Base-by-base conservation (phyloP, 78 protist genomes). In the Anaeramoeba flamelloides region DNA sequence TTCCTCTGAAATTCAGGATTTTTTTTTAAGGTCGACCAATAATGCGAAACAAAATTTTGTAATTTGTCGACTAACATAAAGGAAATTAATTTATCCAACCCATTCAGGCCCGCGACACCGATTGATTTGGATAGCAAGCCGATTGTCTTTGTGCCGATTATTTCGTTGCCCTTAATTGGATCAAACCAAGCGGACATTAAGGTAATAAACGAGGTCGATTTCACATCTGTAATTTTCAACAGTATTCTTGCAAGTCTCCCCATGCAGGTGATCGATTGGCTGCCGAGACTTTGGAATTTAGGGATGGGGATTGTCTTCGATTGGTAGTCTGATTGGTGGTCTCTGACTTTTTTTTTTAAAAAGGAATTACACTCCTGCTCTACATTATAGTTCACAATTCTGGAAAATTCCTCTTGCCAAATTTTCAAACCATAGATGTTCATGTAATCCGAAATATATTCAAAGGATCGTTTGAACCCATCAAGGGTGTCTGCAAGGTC, bases 381-480 rank as follows among this genome's bases (percentile, higher is more conserved):
- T n/a, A 94, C 94, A 81, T 90, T 86, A 85, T 81, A 92, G 78
- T 91, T 87, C 74, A 94, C 81, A 75, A 94, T 88, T 65, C 96
- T 76, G 3, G 91, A 83, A 38, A 94, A 88, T 65, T 94, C 98
- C 36, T 94, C 97, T 81, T 89, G 95, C 97, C 97, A 94, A 40
- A 94, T 83, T 38, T 79, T 37, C 31, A 94, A 78, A 30, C 95
- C 97, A 81, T 88, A 86, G 37, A 94, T 86, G 74, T 86, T 85
- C 32, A 94, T 89, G 84, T 94, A 94, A 87, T 93, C 97, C 80
- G 89, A 91, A 74, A 90, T 84, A 65, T 87, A 92, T 86, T 90
- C 92, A 39, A 93, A 83, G 1, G 92, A 85, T 41, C 40, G n/a
- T 30, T 82, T 75, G 79, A 92, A 89, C 65, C 98, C 96, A 76